Evolutionary conservation across 1,284 basidiomycete genomes (phyloP), one percentile per base, ranked within the genome.

Genomic region (Sphaerobolus stellatus): DNA sequence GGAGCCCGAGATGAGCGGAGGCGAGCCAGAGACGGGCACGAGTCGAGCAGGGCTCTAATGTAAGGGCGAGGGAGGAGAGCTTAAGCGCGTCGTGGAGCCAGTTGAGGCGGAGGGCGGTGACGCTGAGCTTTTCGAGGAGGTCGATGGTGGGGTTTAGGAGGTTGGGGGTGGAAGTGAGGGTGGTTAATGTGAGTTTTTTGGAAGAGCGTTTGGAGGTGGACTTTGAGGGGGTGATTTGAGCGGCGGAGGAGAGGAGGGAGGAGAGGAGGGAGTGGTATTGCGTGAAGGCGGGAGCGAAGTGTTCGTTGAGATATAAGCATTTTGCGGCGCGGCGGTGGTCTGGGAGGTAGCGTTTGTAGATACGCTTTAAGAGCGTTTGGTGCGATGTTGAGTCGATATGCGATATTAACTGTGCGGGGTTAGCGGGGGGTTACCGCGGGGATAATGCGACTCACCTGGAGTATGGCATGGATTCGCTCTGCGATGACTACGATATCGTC

Each of bases 51-150:
- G n/a, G 9, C 24, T 53, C 51, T 41, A 11, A 22, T 20, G 22
- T n/a, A 2, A 53, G 43, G 1, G 51, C 51, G 13, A 25, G 28
- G 2, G 7, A 11, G 1, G 51, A 41, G 20, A 46, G 38, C n/a
- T 47, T 45, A 13, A 33, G 43, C 3, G 51, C 51, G 44, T 53
- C 51, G 4, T 20, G 30, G 24, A 45, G 31, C 51, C 51, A 53
- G 11, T 44, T 44, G 9, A 44, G 43, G n/a, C 44, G 51, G 43
- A 53, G 28, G 33, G 16, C 31, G 9, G 51, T 53, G 11, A 53
- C 51, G 11, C 43, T 44, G n/a, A 53, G 51, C 24, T 53, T 53
- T 44, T 53, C 51, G 16, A 53, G 51, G 18, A 53, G 44, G 44
- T 53, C 51, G 33, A 53, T 29, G 18, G 44, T 11, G 22, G 24